phyloP scores from a whole-genome alignment of 2,329 filamentous ascomycete species.

The Graphilbum fragrans region DNA sequence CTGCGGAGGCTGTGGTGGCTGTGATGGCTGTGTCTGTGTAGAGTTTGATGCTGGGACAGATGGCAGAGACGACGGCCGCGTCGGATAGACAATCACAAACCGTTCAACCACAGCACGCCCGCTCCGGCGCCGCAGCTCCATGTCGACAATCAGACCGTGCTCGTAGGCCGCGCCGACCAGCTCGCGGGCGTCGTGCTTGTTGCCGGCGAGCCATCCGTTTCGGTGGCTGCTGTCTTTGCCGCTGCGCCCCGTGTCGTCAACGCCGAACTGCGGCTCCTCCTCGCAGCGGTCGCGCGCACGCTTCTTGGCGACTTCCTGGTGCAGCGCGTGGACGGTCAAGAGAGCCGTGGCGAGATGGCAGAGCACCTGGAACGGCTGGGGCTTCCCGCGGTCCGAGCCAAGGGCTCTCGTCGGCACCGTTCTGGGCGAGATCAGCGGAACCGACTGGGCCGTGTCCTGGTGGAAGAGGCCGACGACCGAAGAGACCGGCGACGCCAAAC shows the following conservation, averaged over 20 bases:
- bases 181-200: slow-evolving; percentile 1
- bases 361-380: slow-evolving; percentile 59
- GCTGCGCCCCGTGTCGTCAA: slow-evolving; percentile 72
- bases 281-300: slow-evolving; percentile 65
- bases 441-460: slow-evolving; percentile 52
- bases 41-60: background rate
- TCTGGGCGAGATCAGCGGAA: slow-evolving; percentile 16
- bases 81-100: slow-evolving; percentile 35
- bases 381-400: slow-evolving; percentile 43
- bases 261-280: slow-evolving; percentile 64
- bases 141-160: slow-evolving; percentile 59
- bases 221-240: slow-evolving; percentile 31
- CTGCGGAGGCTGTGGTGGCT: background rate
- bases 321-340: slow-evolving; percentile 58
- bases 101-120: slow-evolving; percentile 64
- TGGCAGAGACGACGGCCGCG: background rate
- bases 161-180: slow-evolving; percentile 9
- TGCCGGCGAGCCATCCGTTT: background rate
- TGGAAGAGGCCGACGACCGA: slow-evolving; percentile 77
- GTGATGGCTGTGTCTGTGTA: background rate
- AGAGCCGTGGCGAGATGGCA: slow-evolving; percentile 83
- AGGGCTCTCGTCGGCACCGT: slow-evolving; percentile 20
- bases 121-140: slow-evolving; percentile 77
- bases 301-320: slow-evolving; percentile 62
- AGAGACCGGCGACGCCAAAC: slow-evolving; percentile 50